A percentile compares a stretch with the other conserved stretches of the same genome.
phyloP scores from a whole-genome alignment of 2,329 filamentous ascomycete genomes.

The Colletotrichum sp. region DNA sequence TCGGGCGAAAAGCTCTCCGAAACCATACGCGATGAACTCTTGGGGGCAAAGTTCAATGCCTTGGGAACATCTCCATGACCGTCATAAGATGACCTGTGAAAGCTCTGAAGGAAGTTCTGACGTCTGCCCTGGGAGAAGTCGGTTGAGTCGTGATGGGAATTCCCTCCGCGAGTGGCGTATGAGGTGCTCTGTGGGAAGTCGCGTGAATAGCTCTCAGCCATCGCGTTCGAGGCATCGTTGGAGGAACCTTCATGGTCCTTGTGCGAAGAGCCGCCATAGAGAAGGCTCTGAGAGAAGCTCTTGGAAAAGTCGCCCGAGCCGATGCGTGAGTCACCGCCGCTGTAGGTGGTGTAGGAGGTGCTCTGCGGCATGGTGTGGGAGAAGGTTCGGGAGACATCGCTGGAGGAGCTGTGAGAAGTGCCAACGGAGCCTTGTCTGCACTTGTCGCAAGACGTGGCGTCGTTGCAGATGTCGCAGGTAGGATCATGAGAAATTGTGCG shows the following conservation, averaged over 20 bases:
- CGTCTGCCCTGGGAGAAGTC: not conserved
- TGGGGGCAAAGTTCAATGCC: not conserved
- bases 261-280: not conserved
- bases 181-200: not conserved
- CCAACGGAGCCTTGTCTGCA: not conserved
- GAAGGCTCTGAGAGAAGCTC: not conserved
- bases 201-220: not conserved
- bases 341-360: not conserved
- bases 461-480: not conserved
- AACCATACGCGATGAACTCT: not conserved
- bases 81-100: not conserved
- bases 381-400: not conserved
- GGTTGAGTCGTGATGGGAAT: not conserved
- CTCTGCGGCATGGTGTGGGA: not conserved
- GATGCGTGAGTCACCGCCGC: not conserved
- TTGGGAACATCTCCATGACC: not conserved
- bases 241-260: not conserved
- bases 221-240: not conserved
- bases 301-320: not conserved
- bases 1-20: not conserved
- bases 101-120: not conserved
- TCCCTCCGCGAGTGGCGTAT: not conserved
- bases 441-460: not conserved
- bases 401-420: not conserved
- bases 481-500: not conserved